Base-by-base conservation (phyloP, 768 basidiomycete genomes). In the Agrocybe chaxingu region DNA sequence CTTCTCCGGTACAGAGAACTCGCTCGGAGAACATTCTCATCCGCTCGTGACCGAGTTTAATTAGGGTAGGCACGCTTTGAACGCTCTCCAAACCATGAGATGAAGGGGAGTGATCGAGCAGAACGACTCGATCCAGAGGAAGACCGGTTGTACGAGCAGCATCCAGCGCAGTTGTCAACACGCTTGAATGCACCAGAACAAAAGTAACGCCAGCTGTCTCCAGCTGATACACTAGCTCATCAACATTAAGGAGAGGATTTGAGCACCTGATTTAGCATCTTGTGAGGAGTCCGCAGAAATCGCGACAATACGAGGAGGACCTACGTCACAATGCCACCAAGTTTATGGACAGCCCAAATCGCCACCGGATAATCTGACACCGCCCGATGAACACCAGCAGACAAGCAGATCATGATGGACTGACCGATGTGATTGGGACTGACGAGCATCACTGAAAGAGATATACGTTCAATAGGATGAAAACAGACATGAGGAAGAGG, bases 351-450 rank as follows among this genome's bases (percentile, higher is more conserved):
- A 9, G 78, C 78, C 81, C 81, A 82, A 3, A 76, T 62, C 18
- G 68, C 70, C 3, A 70, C 57, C 1, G 74, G 68, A 59, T 78
- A 81, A 49, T 80, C 80, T 58, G 32, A 35, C 42, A 1, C 10
- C 8, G 13, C 30, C 24, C 24, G 24, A 30, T 38, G 38, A 12
- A 13, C 48, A 43, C 41, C 42, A 44, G 8, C 48, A 37, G 48
- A 8, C n/a, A n/a, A 18, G 8, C 29, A 29, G 7, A 32, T 16
- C 3, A 36, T 33, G 33, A 39, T 62, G 40, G 51, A 38, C 58
- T 40, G 55, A 81, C 82, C 77, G 38, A 78, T 68, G 55, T 80
- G 73, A 55, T 84, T 84, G 1, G 75, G 77, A 52, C 80, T 78
- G 51, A 71, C 70, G 16, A 84, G 60, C 56, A 81, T 67, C 39